These are phyloP conservation scores for Pseudozyma sp. DNA, from an alignment of 1,284 basidiomycete genomes.

Conservation along the genomic window DNA sequence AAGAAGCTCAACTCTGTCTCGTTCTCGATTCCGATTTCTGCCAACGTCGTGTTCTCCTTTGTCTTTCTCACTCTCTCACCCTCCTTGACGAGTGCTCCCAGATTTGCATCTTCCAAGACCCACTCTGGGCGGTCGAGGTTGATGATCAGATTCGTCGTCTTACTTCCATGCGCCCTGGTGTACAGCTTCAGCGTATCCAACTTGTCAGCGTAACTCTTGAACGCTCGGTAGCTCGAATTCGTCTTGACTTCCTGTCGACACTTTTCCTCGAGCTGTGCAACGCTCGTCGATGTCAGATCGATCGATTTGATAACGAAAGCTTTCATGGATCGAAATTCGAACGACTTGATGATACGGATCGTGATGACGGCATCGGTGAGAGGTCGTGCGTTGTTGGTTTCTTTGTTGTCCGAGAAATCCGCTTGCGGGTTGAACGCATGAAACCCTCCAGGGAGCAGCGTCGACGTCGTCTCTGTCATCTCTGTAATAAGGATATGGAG, in stretches of 20 bases:
- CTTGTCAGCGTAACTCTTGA: constrained; percentile 48
- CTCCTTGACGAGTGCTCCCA: constrained; percentile 2
- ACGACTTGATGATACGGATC: constrained; percentile 93
- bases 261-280: constrained; percentile 81
- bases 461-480: not conserved
- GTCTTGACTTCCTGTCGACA: constrained; percentile 71
- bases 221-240: constrained; percentile 55
- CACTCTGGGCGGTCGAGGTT: constrained; percentile 66
- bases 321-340: constrained; percentile 89
- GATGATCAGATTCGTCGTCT: constrained; percentile 72
- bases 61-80: constrained; percentile 7
- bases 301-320: constrained; percentile 84
- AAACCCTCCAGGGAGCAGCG: constrained; percentile 36
- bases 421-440: constrained; percentile 56
- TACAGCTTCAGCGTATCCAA: constrained; percentile 91
- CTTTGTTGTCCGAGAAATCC: constrained; percentile 71
- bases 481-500: not conserved
- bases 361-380: constrained; percentile 83
- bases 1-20: constrained; percentile 66
- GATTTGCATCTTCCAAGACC: constrained; percentile 48
- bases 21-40: constrained; percentile 61
- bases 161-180: constrained; percentile 91
- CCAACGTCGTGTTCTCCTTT: constrained; percentile 38
- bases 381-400: constrained; percentile 78
- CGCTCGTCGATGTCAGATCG: constrained; percentile 82